Evolutionary conservation across 495 filamentous ascomycete species (phyloP).

Genomic region (Mycothermus thermophilus): DNA sequence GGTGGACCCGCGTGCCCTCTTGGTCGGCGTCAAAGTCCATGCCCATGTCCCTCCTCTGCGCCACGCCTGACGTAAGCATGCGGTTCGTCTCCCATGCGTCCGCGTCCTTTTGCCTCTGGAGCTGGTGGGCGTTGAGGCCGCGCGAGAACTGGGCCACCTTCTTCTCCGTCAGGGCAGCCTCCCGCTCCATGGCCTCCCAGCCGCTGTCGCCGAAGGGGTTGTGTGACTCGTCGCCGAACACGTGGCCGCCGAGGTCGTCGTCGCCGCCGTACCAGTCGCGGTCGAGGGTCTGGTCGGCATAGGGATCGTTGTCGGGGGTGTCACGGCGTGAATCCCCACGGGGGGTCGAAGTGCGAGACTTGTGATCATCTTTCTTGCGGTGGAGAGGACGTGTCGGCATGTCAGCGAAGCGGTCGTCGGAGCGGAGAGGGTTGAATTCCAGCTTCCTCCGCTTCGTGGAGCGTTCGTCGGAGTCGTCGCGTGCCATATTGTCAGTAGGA

Average conservation of each 20-base stretch:
- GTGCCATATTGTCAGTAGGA: slow-evolving; percentile 10
- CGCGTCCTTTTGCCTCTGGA: slow-evolving; percentile 81
- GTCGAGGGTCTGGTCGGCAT: slow-evolving; percentile 51
- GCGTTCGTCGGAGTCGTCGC: slow-evolving; percentile 30
- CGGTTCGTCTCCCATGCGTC: slow-evolving; percentile 98
- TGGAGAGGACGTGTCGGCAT: slow-evolving; percentile 34
- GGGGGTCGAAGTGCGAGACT: slow-evolving; percentile 35
- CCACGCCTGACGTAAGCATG: slow-evolving; percentile 93
- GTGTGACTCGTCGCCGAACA: slow-evolving; percentile 62
- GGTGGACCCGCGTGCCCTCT: slow-evolving; percentile 77
- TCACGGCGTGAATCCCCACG: slow-evolving; percentile 38
- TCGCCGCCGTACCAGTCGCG: slow-evolving; percentile 79
- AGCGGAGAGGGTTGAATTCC: slow-evolving; percentile 42
- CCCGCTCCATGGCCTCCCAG: slow-evolving; percentile 55
- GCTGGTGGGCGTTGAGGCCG: slow-evolving; percentile 49
- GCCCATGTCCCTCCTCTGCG: slow-evolving; percentile 70
- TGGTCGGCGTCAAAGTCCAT: slow-evolving; percentile 81
- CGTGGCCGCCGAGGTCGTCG: slow-evolving; percentile 52
- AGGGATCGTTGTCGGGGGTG: slow-evolving; percentile 26
- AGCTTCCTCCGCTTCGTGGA: slow-evolving; percentile 50
- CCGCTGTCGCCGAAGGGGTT: slow-evolving; percentile 41
- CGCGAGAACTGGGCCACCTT: slow-evolving; percentile 47
- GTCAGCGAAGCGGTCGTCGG: slow-evolving; percentile 43
- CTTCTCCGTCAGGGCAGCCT: slow-evolving; percentile 57
- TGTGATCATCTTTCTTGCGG: slow-evolving; percentile 21